Evolutionary conservation across 352 stramenopile genomes (phyloP).

Genomic region (Globisporangium echinulatum): DNA sequence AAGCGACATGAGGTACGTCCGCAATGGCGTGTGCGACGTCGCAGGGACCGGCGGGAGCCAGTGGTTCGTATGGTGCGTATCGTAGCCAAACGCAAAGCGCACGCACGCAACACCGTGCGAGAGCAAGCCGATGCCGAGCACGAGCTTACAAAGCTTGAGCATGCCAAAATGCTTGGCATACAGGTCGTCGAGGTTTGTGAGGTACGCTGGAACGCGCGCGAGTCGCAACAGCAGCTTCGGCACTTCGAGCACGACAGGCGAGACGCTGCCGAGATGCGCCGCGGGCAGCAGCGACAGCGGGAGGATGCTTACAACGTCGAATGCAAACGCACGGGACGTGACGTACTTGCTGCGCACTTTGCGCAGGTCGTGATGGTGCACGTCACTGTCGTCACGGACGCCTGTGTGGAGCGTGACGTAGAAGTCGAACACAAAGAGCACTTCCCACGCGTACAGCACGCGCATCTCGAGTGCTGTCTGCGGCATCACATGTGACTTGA

Average conservation of each 20-base stretch:
- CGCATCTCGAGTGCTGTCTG: conserved; percentile 15
- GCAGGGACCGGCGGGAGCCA: conserved; percentile 36
- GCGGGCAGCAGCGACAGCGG: conserved; percentile 24
- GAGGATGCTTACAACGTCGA: conserved; percentile 45
- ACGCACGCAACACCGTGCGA: conserved; percentile 56
- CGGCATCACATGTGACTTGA: conserved; percentile 21
- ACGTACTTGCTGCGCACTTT: conserved; percentile 42
- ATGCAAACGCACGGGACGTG: conserved; percentile 30
- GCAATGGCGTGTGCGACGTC: conserved; percentile 20
- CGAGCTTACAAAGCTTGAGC: conserved; percentile 40
- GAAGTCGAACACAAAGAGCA: conserved; percentile 49
- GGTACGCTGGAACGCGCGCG: conserved; percentile 31
- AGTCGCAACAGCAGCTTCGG: conserved; percentile 47
- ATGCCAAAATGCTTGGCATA: conserved; percentile 59
- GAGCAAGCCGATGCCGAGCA: conserved; percentile 41
- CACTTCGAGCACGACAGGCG: conserved; percentile 20
- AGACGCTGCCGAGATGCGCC: not conserved
- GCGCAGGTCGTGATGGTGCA: conserved; percentile 33
- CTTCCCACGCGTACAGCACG: conserved; percentile 26
- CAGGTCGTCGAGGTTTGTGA: conserved; percentile 47
- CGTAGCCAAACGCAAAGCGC: conserved; percentile 54
- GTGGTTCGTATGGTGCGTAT: conserved; percentile 31
- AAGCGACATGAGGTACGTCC: conserved; percentile 38
- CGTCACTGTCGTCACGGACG: conserved; percentile 52
- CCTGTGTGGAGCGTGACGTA: conserved; percentile 49